Conservation (phyloP, 1,139 yeast genomes). For the Nakaseomyces delphensis region DNA sequence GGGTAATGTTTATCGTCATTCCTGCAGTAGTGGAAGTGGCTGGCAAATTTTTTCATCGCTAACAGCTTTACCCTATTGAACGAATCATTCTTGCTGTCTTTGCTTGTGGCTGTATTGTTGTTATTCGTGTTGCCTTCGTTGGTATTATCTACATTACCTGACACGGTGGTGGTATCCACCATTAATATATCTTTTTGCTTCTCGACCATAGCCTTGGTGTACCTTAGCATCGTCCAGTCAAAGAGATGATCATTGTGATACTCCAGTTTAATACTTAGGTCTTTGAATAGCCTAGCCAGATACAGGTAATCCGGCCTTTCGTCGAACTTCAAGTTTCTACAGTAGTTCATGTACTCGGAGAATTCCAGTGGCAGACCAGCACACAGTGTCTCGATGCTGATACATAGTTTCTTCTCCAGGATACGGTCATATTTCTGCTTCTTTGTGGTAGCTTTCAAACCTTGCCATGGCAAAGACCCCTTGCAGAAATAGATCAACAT, state of each 20-base stretch:
- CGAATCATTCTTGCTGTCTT: slow-evolving; percentile 27
- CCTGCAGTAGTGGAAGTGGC: slow-evolving; percentile 32
- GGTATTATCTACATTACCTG: slow-evolving; percentile 8
- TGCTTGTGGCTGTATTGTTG: slow-evolving; percentile 11
- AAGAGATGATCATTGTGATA: slow-evolving; percentile 90
- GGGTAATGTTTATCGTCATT: slow-evolving; percentile 30
- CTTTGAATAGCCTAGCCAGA: slow-evolving; percentile 82
- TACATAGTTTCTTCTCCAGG: slow-evolving; percentile 92
- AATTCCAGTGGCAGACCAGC: slow-evolving; percentile 90
- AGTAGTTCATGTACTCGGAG: slow-evolving; percentile 78
- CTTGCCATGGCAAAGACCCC: slow-evolving; percentile 98
- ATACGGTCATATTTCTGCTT: slow-evolving; percentile 95
- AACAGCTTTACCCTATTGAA: slow-evolving; percentile 28
- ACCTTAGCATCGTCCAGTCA: slow-evolving; percentile 94
- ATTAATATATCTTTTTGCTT: slow-evolving; percentile 25
- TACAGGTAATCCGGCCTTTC: slow-evolving; percentile 94
- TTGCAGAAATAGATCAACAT: slow-evolving; percentile 91
- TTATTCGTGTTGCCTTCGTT: slow-evolving; percentile 9
- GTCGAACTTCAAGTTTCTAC: slow-evolving; percentile 85
- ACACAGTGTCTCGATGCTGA: slow-evolving; percentile 81
- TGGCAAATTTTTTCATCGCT: slow-evolving; percentile 31
- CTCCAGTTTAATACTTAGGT: slow-evolving; percentile 78
- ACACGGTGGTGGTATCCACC: slow-evolving; percentile 11
- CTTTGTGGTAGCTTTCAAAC: slow-evolving; percentile 92
- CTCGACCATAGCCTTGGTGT: slow-evolving; percentile 45